Evolutionary conservation across 352 stramenopile species (phyloP), one percentile per base, ranked within the genome.

Genomic region (Phytophthora sp.): DNA sequence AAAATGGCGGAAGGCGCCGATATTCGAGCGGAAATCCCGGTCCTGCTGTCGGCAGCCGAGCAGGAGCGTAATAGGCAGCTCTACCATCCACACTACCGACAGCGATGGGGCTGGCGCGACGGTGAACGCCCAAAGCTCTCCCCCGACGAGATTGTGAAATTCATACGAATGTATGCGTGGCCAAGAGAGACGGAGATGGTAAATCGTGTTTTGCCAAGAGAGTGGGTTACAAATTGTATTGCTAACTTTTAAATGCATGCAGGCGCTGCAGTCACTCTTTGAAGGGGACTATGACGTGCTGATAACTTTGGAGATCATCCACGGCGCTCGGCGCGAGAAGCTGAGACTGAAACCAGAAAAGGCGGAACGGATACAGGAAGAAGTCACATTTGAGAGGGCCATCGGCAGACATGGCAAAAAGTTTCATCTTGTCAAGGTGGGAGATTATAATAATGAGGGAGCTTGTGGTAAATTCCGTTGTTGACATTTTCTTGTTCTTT

Each of bases 351-450:
- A 77, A 50, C 63, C 56, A 36, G 51, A 79, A 46, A 55, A 79
- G 30, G 54, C 57, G 9, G 50, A 79, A 47, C 60, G 57, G 13
- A 47, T 90, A 64, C 79, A 42, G n/a, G n/a, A n/a, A 36, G 80
- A 45, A 49, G 36, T 45, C 16, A 57, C 55, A 26, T 90, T 92
- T 52, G 76, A 83, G 20, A 69, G 46, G 8, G 77, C 80, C 13
- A 66, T 92, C 13, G 45, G 54, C 11, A 58, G 67, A 46, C 77
- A 92, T 44, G 76, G 76, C 59, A 92, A 92, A 64, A 79, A 79
- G 42, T 90, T 92, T 26, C 81, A 77, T 53, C 46, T 82, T 4
- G 78, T 92, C 35, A 77, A 87, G 71, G 83, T 91, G 56, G 2
- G 20, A 23, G 5, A 27, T 8, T 5, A 45, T 3, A 13, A 30